Percentiles rank a stretch among this genome's conserved stretches.
Evolutionary conservation across 176 grass and related monocot genomes (phyloP).

Genomic region (Zea luxurians): DNA sequence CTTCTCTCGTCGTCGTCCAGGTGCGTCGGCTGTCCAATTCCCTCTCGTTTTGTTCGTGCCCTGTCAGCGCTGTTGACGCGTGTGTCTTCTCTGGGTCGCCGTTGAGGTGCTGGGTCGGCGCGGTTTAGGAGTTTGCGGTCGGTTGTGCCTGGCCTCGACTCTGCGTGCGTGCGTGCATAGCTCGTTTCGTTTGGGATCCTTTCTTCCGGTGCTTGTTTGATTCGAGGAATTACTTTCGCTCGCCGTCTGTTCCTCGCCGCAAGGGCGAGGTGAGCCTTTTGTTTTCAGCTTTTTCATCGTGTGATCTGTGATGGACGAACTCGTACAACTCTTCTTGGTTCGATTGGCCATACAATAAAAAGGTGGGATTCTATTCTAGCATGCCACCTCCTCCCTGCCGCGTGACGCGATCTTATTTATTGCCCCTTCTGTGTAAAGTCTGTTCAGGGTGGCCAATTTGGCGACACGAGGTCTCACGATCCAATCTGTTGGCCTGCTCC

Average conservation of each 20-base stretch:
- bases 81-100: not conserved
- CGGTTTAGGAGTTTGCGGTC: not conserved
- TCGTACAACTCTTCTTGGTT: not conserved
- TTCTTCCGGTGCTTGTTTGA: conserved; percentile 3
- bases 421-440: conserved; percentile 18
- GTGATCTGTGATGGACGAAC: not conserved
- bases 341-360: not conserved
- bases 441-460: conserved; percentile 30
- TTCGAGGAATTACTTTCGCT: not conserved
- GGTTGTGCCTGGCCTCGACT: not conserved
- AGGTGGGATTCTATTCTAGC: not conserved
- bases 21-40: conserved; percentile 36
- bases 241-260: not conserved
- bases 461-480: conserved; percentile 18
- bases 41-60: no score
- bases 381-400: not conserved
- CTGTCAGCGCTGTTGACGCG: not conserved
- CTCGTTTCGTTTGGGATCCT: not conserved
- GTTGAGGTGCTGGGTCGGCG: not conserved
- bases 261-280: not conserved
- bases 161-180: not conserved
- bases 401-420: not conserved
- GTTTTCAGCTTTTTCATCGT: not conserved
- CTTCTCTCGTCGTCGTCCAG: conserved; percentile 20
- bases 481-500: not conserved